Evolutionary conservation across 2,329 filamentous ascomycete genomes (phyloP).

Genomic region (Macroventuria anomochaeta): DNA sequence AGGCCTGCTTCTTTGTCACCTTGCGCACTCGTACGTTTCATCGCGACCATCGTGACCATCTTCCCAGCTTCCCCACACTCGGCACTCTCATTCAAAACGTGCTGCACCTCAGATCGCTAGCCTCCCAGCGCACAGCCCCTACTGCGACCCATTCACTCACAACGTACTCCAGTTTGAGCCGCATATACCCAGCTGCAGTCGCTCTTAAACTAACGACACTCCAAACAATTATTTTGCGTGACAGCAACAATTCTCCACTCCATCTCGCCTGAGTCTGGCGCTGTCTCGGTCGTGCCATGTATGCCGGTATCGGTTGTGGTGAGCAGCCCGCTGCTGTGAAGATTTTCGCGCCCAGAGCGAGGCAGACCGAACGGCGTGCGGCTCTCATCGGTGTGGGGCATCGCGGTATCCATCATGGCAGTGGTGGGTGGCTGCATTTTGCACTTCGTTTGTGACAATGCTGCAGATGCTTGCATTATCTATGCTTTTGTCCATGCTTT

Average conservation of each 20-base stretch:
- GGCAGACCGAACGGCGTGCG: conserved; percentile 16
- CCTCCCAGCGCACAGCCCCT: conserved; percentile 2
- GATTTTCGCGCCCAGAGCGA: conserved; percentile 15
- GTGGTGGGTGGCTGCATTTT: conserved; percentile 1
- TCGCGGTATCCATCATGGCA: background rate
- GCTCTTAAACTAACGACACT: conserved; percentile 18
- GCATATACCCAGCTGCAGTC: conserved; percentile 13
- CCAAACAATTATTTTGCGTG: conserved; percentile 9
- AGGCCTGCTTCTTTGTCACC: background rate
- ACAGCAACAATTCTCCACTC: conserved; percentile 18
- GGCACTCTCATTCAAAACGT: conserved; percentile 3
- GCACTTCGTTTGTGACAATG: background rate
- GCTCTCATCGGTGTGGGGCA: conserved; percentile 14
- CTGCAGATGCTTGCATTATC: background rate
- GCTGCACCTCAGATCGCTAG: conserved; percentile 11
- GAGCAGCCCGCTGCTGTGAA: background rate
- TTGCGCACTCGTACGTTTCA: conserved; percentile 6
- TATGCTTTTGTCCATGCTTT: background rate
- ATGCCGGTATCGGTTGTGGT: conserved; percentile 16
- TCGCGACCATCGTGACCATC: conserved; percentile 12
- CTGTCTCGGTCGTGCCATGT: conserved; percentile 6
- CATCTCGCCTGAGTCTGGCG: conserved; percentile 12
- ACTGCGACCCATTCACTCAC: background rate
- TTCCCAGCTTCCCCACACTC: conserved; percentile 16
- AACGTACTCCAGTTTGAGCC: conserved; percentile 6